A percentile compares a stretch with the other conserved stretches of the same genome.
These are phyloP conservation scores for Sporobolomyces phaffii DNA, from an alignment of 768 basidiomycete genomes.

Conservation along the genomic window DNA sequence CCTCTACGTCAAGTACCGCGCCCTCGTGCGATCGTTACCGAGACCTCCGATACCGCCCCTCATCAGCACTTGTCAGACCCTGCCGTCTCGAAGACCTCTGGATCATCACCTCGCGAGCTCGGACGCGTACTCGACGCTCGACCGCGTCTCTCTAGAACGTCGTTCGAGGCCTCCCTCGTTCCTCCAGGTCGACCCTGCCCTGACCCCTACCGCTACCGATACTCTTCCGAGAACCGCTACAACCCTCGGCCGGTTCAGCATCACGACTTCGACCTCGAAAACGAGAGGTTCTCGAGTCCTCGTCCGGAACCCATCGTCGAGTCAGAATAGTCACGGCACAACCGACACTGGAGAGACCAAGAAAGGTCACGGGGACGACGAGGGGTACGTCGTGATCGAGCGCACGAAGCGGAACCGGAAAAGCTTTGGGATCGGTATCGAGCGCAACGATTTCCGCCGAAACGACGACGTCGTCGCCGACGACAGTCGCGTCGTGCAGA, in stretches of 20 bases:
- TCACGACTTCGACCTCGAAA: constrained; percentile 3
- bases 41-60: background rate
- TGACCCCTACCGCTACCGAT: background rate
- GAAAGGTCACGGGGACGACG: background rate
- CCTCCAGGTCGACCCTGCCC: background rate
- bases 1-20: background rate
- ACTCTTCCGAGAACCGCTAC: background rate
- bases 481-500: background rate
- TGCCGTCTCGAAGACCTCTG: background rate
- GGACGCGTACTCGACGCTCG: background rate
- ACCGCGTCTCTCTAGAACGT: background rate
- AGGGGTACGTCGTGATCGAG: background rate
- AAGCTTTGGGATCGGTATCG: constrained; percentile 8
- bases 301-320: background rate
- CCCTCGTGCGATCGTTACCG: background rate
- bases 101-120: background rate
- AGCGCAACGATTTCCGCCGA: background rate
- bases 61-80: too few species aligned
- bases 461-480: too few species aligned
- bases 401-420: background rate
- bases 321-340: constrained; percentile 2
- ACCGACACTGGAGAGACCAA: background rate
- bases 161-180: background rate
- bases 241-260: background rate
- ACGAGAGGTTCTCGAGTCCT: constrained; percentile 15